phyloP scores from a whole-genome alignment of 305 asterid genomes.

The Petunia hybrid region DNA sequence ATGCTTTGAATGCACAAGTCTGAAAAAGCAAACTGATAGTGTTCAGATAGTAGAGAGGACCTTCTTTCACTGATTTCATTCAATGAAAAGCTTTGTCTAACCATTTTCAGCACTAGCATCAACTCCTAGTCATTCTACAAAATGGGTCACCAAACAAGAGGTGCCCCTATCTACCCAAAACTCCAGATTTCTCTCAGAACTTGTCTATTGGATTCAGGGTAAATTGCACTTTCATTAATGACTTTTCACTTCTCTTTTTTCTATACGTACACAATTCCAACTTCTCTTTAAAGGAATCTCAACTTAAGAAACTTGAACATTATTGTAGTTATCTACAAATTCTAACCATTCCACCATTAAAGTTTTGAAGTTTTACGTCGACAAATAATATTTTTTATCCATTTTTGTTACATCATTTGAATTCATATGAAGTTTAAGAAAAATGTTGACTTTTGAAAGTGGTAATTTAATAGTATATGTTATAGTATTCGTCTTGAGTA shows the following conservation, averaged over 20 bases:
- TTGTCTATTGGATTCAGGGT: not conserved
- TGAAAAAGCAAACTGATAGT: not conserved
- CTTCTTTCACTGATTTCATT: not conserved
- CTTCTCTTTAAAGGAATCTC: no score
- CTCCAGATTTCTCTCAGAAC: not conserved
- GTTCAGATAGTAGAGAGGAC: not conserved
- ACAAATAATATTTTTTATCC: no score
- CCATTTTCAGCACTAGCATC: not conserved
- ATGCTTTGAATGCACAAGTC: not conserved
- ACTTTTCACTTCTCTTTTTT: not conserved
- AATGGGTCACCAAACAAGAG: not conserved
- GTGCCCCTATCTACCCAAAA: not conserved
- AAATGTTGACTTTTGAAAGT: no score
- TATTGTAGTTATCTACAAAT: no score
- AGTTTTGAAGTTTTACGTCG: no score
- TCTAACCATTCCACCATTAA: no score
- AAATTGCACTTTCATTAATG: not conserved
- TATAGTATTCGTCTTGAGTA: no score
- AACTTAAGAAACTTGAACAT: no score
- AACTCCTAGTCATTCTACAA: not conserved
- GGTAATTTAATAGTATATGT: no score
- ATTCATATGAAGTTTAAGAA: no score
- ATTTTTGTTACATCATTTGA: no score
- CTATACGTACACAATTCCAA: no score
- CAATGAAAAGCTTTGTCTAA: not conserved